Evolutionary conservation across 2,329 filamentous ascomycete species (phyloP), one percentile per base, ranked within the genome.

Genomic region (Paraphaeosphaeria sporulosa): DNA sequence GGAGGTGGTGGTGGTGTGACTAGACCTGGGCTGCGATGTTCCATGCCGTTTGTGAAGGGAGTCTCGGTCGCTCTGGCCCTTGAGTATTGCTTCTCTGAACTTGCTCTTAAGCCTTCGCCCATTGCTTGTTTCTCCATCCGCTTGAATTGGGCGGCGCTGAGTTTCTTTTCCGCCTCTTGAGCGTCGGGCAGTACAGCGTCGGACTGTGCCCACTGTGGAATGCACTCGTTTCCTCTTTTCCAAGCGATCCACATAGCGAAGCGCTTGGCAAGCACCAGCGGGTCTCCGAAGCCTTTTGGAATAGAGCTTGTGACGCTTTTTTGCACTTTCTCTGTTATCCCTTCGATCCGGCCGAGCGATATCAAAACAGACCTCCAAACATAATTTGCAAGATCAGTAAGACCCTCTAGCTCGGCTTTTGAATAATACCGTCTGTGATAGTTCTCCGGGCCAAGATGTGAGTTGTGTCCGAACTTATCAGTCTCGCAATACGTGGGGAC

Each of bases 201-300:
- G 1, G 85, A 85, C 57, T 85, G 81, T 43, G 87, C 87, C 87
- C 87, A 90, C 47, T 83, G 79, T 32, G 87, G 86, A 50, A 87
- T 85, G 58, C 79, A 79, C 64, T 89, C 86, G 68, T 89, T 88
- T 12, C 88, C 88, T 57, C 85, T 84, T 72, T 90, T 90, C 87
- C 87, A 90, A 3, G 87, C 86, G 59, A 86, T 83, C 88, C 88
- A 90, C 58, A 89, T 80, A 5, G 86, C 87, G 64, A 90, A 89
- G 17, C 77, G 83, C 65, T 84, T 83, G 58, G 87, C 84, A 36
- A 86, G 76, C 32, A 86, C 83, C n/a, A 89, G 74, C 4, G 87
- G 86, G 57, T 90, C 87, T 38, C 85, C 85, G 59, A 84, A 79
- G 32, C 82, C 83, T 73, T 89, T 89, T 0, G 88, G 88, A 57